A percentile compares a stretch with the other conserved stretches of the same genome.
Conservation (phyloP, 208 protist genomes). For the Wallacemonas sp. region DNA sequence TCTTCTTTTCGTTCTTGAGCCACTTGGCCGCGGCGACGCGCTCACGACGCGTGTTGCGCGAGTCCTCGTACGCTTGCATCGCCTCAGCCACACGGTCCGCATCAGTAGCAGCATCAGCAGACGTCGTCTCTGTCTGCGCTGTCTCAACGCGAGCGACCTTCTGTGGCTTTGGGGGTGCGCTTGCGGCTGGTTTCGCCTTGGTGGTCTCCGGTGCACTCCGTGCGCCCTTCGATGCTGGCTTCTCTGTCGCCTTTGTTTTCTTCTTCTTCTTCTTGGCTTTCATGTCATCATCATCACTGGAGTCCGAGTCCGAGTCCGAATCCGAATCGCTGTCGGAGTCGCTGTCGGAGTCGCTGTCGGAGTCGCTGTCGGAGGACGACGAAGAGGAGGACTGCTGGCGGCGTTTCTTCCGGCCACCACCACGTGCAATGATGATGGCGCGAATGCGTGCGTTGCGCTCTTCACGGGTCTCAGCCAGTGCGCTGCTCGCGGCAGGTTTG, state of each 20-base stretch:
- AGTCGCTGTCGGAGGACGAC: neutral
- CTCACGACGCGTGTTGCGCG: conserved; percentile 69
- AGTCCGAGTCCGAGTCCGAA: neutral
- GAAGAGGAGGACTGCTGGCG: conserved; percentile 7
- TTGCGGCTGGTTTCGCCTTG: neutral
- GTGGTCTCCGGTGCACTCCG: conserved; percentile 10
- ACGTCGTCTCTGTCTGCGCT: neutral
- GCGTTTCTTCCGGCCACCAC: conserved; percentile 4
- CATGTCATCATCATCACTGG: neutral
- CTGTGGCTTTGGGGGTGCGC: neutral
- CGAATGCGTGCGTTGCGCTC: conserved; percentile 8
- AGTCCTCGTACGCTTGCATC: conserved; percentile 51
- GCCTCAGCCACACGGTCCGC: conserved; percentile 17
- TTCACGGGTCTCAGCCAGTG: neutral
- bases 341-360: conserved; percentile 23
- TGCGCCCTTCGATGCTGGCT: neutral
- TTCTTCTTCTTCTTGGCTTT: conserved; percentile 16
- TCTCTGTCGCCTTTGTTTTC: neutral
- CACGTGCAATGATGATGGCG: conserved; percentile 8
- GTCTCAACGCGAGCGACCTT: neutral
- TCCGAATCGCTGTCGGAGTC: conserved; percentile 15
- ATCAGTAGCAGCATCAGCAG: too few relatives aligned
- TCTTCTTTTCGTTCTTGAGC: conserved; percentile 85
- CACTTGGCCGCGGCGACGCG: conserved; percentile 76
- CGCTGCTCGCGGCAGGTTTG: neutral